Evolutionary conservation across 768 basidiomycete species (phyloP).

Genomic region (Lactarius quietus): DNA sequence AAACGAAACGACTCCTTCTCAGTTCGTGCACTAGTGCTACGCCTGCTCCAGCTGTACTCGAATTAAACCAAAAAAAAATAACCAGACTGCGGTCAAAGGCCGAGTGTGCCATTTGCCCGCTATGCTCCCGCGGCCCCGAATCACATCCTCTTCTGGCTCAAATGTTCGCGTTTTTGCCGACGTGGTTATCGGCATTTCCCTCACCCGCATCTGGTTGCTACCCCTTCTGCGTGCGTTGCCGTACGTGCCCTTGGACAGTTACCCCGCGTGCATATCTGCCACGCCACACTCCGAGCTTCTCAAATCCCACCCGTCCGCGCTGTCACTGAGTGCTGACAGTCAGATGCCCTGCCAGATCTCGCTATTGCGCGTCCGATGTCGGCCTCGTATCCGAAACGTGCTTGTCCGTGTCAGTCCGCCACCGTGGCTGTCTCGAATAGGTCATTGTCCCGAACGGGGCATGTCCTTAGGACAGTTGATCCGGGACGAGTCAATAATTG

Average conservation of each 20-base stretch:
- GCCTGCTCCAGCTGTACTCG: background rate
- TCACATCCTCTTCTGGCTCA: background rate
- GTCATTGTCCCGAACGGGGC: background rate
- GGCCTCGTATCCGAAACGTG: conserved; percentile 10
- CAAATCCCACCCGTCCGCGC: conserved; percentile 17
- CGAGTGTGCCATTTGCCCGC: background rate
- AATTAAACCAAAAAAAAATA: background rate
- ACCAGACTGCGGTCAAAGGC: background rate
- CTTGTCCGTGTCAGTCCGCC: background rate
- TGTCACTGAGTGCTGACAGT: conserved; percentile 4
- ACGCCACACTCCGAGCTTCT: conserved; percentile 23
- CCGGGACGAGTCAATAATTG: background rate
- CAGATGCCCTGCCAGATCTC: conserved; percentile 18
- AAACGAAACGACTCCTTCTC: background rate
- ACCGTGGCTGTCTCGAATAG: background rate
- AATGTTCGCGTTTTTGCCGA: background rate
- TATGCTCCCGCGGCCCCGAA: conserved; percentile 7
- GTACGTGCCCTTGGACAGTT: conserved; percentile 12
- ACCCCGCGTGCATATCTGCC: conserved; percentile 21
- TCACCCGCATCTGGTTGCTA: background rate
- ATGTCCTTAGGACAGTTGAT: background rate
- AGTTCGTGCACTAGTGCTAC: background rate
- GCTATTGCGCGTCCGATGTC: background rate
- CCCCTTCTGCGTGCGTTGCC: conserved; percentile 17
- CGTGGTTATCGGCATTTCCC: conserved; percentile 9